These are phyloP conservation scores for Xylaria sp. DNA, from an alignment of 495 filamentous ascomycete species.

Conservation along the genomic window DNA sequence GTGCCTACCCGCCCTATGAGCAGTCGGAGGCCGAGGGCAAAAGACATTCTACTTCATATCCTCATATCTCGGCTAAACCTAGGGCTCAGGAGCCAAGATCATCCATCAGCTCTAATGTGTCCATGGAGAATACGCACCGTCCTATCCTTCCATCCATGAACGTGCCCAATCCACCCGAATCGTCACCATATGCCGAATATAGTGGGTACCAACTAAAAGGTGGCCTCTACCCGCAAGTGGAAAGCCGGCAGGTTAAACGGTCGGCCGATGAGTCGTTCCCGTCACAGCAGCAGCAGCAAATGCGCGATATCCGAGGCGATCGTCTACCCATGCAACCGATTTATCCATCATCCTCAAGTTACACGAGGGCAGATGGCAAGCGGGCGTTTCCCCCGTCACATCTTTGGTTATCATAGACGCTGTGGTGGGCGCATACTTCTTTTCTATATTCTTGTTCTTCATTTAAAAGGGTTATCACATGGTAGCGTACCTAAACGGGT, in stretches of 20 bases:
- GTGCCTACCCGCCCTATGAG: slow-evolving; percentile 39
- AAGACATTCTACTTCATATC: slow-evolving; percentile 35
- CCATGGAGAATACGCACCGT: slow-evolving; percentile 18
- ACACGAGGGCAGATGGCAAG: slow-evolving; percentile 39
- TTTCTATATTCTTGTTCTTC: background rate
- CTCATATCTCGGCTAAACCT: slow-evolving; percentile 36
- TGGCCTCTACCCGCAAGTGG: slow-evolving; percentile 34
- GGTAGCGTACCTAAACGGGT: background rate
- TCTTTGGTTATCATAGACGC: slow-evolving; percentile 24
- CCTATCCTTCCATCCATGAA: slow-evolving; percentile 27
- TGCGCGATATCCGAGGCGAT: slow-evolving; percentile 37
- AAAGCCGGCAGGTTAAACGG: slow-evolving; percentile 37
- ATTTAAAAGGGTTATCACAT: background rate
- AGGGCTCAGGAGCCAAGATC: slow-evolving; percentile 15
- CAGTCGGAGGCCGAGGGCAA: slow-evolving; percentile 33
- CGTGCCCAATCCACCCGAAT: slow-evolving; percentile 13
- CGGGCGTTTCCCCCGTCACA: slow-evolving; percentile 28
- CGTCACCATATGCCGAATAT: slow-evolving; percentile 14
- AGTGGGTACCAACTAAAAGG: slow-evolving; percentile 19
- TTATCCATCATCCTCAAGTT: slow-evolving; percentile 26
- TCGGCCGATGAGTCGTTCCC: slow-evolving; percentile 39
- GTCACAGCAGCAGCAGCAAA: slow-evolving; percentile 36
- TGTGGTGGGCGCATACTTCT: background rate
- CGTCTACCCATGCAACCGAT: slow-evolving; percentile 34
- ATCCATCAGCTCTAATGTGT: slow-evolving; percentile 25